Evolutionary conservation across 1,284 basidiomycete species (phyloP).

Genomic region (Marasmius fiardii): DNA sequence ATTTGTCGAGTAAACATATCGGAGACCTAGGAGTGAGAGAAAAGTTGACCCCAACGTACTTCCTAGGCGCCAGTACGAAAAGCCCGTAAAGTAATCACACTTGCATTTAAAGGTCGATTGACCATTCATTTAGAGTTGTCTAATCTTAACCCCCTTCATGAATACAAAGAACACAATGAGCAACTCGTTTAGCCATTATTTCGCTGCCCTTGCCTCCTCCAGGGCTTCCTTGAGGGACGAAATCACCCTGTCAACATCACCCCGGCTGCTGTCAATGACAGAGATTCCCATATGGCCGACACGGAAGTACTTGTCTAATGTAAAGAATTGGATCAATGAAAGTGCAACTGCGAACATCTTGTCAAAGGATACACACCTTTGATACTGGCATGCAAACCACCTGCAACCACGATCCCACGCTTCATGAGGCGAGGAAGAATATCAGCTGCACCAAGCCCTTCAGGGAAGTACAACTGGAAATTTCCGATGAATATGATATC

Average conservation of each 20-base stretch:
- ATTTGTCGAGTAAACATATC: no score
- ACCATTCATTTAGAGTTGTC: no score
- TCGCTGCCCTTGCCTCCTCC: constrained; percentile 39
- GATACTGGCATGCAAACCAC: constrained; percentile 84
- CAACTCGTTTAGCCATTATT: no score
- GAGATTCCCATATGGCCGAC: constrained; percentile 92
- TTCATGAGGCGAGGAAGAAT: constrained; percentile 68
- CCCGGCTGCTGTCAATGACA: constrained; percentile 65
- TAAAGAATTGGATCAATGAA: constrained; percentile 8
- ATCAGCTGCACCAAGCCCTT: constrained; percentile 70
- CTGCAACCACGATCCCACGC: constrained; percentile 82
- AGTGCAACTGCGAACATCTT: neutral
- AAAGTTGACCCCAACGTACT: no score
- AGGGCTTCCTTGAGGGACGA: constrained; percentile 61
- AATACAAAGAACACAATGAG: no score
- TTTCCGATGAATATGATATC: neutral
- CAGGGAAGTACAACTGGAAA: constrained; percentile 70
- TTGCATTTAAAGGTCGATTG: no score
- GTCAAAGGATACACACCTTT: constrained; percentile 57
- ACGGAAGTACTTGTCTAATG: constrained; percentile 75
- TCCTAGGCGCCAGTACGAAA: no score
- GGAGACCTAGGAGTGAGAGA: no score
- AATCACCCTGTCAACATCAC: constrained; percentile 78
- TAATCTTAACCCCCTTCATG: no score
- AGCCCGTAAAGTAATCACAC: no score